phyloP scores from a whole-genome alignment of 2,329 filamentous ascomycete genomes.

The Ophiostoma piceae region DNA sequence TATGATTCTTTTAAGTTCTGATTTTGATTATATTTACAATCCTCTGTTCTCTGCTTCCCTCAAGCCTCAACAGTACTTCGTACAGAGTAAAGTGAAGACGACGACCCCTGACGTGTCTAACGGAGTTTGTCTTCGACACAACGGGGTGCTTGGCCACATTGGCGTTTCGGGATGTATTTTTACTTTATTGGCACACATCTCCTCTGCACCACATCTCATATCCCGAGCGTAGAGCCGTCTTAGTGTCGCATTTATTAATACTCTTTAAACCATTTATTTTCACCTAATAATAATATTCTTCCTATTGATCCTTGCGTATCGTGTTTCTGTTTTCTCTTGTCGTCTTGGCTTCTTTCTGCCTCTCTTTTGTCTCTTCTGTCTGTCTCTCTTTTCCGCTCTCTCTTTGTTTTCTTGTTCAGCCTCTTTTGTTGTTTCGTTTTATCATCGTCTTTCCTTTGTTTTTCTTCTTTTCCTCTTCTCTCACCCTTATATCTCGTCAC shows the following conservation, averaged over 20 bases:
- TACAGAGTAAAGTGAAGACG: neutral
- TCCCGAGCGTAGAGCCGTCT: neutral
- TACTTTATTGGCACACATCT: slow-evolving; percentile 1
- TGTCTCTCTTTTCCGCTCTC: neutral
- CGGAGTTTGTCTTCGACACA: neutral
- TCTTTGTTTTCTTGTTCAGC: slow-evolving; percentile 7
- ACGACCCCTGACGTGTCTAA: neutral
- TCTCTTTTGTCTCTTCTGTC: neutral
- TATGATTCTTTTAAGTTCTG: neutral
- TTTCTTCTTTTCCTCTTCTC: neutral
- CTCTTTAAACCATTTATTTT: neutral
- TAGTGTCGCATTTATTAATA: slow-evolving; percentile 11
- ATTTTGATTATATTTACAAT: neutral
- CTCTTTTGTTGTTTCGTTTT: slow-evolving; percentile 5
- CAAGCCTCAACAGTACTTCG: neutral
- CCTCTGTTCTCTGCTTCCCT: neutral
- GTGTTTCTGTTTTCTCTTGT: slow-evolving; percentile 8
- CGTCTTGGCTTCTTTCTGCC: neutral
- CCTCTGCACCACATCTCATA: neutral
- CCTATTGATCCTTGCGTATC: neutral
- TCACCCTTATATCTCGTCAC: neutral
- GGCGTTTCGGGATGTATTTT: slow-evolving; percentile 7
- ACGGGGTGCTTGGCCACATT: slow-evolving; percentile 11
- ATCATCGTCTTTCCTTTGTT: neutral
- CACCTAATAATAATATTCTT: neutral